These are phyloP conservation scores for Verbascum thapsus DNA, from an alignment of 257 asterid species.

Conservation along the genomic window DNA sequence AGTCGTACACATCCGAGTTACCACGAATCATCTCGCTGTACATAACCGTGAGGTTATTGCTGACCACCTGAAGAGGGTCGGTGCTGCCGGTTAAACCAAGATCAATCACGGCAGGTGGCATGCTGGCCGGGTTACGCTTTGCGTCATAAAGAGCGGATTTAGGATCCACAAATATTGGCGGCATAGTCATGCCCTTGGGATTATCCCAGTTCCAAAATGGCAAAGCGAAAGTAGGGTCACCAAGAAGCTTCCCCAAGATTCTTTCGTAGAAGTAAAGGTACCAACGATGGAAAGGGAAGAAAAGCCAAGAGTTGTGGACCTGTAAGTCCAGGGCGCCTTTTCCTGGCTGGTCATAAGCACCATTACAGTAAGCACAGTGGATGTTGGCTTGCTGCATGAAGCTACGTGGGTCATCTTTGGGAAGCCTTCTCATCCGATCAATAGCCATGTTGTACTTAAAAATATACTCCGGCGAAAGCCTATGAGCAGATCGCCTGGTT, in stretches of 20 bases:
- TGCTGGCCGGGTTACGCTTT: conserved; percentile 17
- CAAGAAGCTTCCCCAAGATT: conserved; percentile 37
- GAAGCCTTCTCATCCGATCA: conserved; percentile 22
- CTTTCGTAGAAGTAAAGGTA: conserved; percentile 48
- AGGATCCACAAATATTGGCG: conserved; percentile 31
- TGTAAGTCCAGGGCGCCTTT: conserved; percentile 30
- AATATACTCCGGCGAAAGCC: background rate
- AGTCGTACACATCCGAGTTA: conserved; percentile 30
- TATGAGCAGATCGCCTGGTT: conserved; percentile 27
- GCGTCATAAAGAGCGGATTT: conserved; percentile 32
- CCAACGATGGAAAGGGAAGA: conserved; percentile 53
- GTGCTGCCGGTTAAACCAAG: conserved; percentile 28
- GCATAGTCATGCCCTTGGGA: conserved; percentile 45
- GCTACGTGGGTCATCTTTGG: conserved; percentile 38
- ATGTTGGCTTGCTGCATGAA: conserved; percentile 43
- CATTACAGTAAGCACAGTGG: conserved; percentile 53
- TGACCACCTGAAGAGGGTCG: conserved; percentile 34
- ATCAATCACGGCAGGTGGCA: conserved; percentile 26
- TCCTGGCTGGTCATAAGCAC: conserved; percentile 39
- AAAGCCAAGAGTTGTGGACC: conserved; percentile 46
- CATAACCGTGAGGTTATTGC: conserved; percentile 42
- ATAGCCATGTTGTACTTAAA: conserved; percentile 28
- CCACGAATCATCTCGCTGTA: conserved; percentile 44
- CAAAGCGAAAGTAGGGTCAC: conserved; percentile 41
- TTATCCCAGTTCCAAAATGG: conserved; percentile 57